Conservation (phyloP, 2,329 filamentous ascomycete genomes). For the Clarireedia monteithiana region DNA sequence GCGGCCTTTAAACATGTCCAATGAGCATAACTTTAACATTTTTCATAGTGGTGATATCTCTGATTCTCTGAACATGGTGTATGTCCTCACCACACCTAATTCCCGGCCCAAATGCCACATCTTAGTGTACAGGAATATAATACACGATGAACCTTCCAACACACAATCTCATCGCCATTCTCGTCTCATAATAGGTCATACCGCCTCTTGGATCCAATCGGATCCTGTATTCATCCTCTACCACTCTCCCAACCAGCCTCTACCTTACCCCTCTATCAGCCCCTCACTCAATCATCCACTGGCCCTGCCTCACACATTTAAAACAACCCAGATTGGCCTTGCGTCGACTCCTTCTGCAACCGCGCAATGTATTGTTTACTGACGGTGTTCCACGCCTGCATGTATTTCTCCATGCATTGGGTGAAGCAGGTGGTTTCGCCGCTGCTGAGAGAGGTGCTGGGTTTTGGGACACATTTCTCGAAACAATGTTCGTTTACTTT, state of each 20-base stretch:
- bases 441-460: constrained; percentile 53
- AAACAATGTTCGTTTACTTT: constrained; percentile 80
- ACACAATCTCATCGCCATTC: no score
- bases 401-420: constrained; percentile 80
- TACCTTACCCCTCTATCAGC: background rate
- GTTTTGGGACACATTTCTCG: constrained; percentile 65
- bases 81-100: background rate
- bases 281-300: background rate
- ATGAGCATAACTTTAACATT: background rate
- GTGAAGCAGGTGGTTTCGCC: constrained; percentile 65
- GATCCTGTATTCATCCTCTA: no score
- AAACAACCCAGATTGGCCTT: constrained; percentile 3
- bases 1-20: background rate
- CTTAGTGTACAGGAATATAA: constrained; percentile 7
- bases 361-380: constrained; percentile 56
- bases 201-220: no score
- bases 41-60: constrained; percentile 1
- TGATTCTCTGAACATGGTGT: background rate
- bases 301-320: background rate
- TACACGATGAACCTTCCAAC: background rate
- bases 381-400: constrained; percentile 69
- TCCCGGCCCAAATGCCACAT: background rate
- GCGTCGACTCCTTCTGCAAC: constrained; percentile 24
- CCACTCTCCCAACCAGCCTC: no score
- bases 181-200: no score